Evolutionary conservation across 306 rosid genomes (phyloP).

Genomic region (Cicer chorassanicum): DNA sequence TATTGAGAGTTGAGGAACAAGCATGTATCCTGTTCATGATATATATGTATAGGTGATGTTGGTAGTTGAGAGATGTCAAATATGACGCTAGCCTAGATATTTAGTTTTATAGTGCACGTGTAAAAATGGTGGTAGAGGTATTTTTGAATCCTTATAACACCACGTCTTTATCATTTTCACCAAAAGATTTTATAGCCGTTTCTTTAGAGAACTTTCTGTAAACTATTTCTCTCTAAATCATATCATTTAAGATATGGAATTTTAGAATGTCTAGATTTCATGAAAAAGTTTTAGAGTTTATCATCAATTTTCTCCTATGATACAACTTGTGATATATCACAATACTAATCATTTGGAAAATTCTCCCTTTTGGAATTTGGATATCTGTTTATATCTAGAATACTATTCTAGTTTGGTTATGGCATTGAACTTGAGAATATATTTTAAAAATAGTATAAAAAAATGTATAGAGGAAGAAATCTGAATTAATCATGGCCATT

Average conservation of each 20-base stretch:
- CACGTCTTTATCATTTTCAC: slow-evolving; percentile 8
- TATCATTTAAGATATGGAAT: not conserved
- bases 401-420: not conserved
- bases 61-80: not conserved
- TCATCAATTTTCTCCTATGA: not conserved
- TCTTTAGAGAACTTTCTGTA: slow-evolving; percentile 8
- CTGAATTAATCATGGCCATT: slow-evolving; percentile 5
- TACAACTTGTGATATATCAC: slow-evolving; percentile 16
- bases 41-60: not conserved
- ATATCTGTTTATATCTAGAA: slow-evolving; percentile 4
- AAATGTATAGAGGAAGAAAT: not conserved
- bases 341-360: not conserved
- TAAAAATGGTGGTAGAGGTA: slow-evolving; percentile 12
- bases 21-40: not conserved
- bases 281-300: not conserved
- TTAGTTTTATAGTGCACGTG: not conserved
- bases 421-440: slow-evolving; percentile 10
- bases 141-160: not conserved
- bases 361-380: slow-evolving; percentile 1
- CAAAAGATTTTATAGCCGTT: slow-evolving; percentile 11
- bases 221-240: not conserved
- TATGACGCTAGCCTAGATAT: not conserved
- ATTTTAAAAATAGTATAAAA: not conserved
- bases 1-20: not conserved
- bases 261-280: not conserved